Evolutionary conservation across 1,284 basidiomycete species (phyloP), one percentile per base, ranked within the genome.

Genomic region (Pseudozyma pruni): DNA sequence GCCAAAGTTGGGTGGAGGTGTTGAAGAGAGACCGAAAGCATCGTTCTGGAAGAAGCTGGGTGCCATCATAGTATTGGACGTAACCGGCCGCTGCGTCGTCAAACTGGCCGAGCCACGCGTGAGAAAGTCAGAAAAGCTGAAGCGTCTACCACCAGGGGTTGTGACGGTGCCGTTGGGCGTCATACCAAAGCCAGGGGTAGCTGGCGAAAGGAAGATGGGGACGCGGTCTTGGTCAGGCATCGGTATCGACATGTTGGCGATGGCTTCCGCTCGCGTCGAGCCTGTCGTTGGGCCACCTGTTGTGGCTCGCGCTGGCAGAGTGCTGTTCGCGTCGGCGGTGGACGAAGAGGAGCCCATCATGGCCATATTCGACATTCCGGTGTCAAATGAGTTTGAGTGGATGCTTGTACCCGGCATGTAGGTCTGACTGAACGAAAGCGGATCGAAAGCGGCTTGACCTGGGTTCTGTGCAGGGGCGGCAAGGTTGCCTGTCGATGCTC

Each of bases 101-200:
- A 42, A 27, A 3, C 43, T 38, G 14, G 27, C 31, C 3, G 51
- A 43, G 8, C 53, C 47, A n/a, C 61, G 52, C 3, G 53, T 34
- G 3, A 64, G n/a, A 4, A 57, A 57, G 38, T 64, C 68, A 17
- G 68, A 71, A 19, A 71, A 71, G 57, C 68, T 71, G 57, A 55
- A 56, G 3, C 68, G 61, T n/a, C 68, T 58, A 19, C 67, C 67
- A 20, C 56, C 60, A 17, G 67, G 67, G 19, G 61, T 64, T 4
- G 58, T 48, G 0, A 64, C 39, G 8, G 53, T 43, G n/a, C 67
- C 67, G 14, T 56, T 60, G 13, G 61, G 61, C 3, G 61, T 64
- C 25, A 64, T 14, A n/a, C 61, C 67, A 25, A 64, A 64, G 1
- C 53, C 53, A 22, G 60, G 56, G 4, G 53, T 64, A 4, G 60